These are phyloP conservation scores for Diplodia corticola DNA, from an alignment of 2,329 filamentous ascomycete genomes.

Conservation along the genomic window DNA sequence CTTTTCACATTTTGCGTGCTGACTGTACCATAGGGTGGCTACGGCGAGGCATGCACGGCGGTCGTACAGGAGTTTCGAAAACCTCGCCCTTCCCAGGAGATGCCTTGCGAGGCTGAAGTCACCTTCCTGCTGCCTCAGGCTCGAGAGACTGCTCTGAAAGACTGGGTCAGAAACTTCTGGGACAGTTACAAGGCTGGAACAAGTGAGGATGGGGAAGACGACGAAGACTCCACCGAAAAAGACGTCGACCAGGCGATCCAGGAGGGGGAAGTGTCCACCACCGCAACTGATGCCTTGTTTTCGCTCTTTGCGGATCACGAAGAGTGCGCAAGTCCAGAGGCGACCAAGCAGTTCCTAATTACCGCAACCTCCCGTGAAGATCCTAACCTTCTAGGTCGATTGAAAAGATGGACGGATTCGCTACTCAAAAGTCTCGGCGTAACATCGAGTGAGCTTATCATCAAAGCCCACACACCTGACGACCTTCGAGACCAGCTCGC, in stretches of 20 bases:
- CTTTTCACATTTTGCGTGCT: background rate
- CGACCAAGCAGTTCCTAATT: background rate
- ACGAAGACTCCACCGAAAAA: background rate
- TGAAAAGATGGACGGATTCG: background rate
- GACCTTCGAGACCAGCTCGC: background rate
- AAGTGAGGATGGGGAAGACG: background rate
- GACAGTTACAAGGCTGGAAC: background rate
- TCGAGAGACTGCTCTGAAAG: background rate
- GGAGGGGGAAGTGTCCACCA: background rate
- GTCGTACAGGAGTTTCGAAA: conserved; percentile 7
- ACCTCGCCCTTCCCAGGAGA: background rate
- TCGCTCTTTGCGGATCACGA: background rate
- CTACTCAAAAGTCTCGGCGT: background rate
- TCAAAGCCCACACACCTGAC: background rate
- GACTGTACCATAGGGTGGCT: background rate
- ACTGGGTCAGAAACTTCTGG: background rate
- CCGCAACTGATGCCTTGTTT: background rate
- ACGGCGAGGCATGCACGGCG: background rate
- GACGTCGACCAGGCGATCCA: background rate
- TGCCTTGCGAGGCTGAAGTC: background rate
- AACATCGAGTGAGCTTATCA: background rate
- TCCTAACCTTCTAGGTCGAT: background rate
- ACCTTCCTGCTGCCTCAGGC: background rate
- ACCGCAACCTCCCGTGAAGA: background rate
- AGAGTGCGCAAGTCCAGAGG: background rate